A percentile compares a stretch with the other conserved stretches of the same genome.
Conservation (phyloP, 306 rosid species). For the Castanopsis chinensis region DNA sequence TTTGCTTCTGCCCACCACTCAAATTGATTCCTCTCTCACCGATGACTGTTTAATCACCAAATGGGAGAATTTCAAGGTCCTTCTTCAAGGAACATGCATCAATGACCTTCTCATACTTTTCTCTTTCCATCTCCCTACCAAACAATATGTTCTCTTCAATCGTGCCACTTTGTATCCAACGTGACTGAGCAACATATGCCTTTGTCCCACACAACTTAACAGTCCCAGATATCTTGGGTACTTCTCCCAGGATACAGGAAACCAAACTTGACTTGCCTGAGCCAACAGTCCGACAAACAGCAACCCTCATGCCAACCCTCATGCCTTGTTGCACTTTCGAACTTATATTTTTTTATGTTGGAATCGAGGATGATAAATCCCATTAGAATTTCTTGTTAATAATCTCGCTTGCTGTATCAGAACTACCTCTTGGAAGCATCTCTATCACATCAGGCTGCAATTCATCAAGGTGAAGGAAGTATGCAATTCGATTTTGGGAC, state of each 20-base stretch:
- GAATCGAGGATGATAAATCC: conserved; percentile 37
- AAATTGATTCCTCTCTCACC: conserved; percentile 97
- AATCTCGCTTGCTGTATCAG: conserved; percentile 40
- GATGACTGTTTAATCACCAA: conserved; percentile 82
- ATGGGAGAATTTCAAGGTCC: conserved; percentile 74
- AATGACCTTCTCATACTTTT: conserved; percentile 67
- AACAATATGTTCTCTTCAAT: conserved; percentile 81
- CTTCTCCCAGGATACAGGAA: conserved; percentile 78
- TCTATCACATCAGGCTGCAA: conserved; percentile 36
- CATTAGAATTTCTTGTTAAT: conserved; percentile 45
- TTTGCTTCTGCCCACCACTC: conserved; percentile 94
- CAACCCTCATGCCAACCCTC: conserved; percentile 53
- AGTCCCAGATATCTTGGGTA: conserved; percentile 65
- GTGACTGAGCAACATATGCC: conserved; percentile 89
- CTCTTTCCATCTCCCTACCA: conserved; percentile 70
- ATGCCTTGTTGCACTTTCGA: conserved; percentile 30
- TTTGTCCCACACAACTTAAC: conserved; percentile 74
- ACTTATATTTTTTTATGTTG: conserved; percentile 34
- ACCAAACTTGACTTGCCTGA: conserved; percentile 82
- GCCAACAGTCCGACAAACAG: conserved; percentile 56
- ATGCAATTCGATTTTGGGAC: conserved; percentile 46
- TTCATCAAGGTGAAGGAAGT: conserved; percentile 46
- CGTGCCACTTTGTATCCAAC: conserved; percentile 94
- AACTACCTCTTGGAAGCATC: conserved; percentile 40
- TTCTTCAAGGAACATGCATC: conserved; percentile 77